A percentile compares a stretch with the other conserved stretches of the same genome.
These are phyloP conservation scores for Globisporangium acanthophoron DNA, from an alignment of 352 stramenopile species.

Conservation along the genomic window DNA sequence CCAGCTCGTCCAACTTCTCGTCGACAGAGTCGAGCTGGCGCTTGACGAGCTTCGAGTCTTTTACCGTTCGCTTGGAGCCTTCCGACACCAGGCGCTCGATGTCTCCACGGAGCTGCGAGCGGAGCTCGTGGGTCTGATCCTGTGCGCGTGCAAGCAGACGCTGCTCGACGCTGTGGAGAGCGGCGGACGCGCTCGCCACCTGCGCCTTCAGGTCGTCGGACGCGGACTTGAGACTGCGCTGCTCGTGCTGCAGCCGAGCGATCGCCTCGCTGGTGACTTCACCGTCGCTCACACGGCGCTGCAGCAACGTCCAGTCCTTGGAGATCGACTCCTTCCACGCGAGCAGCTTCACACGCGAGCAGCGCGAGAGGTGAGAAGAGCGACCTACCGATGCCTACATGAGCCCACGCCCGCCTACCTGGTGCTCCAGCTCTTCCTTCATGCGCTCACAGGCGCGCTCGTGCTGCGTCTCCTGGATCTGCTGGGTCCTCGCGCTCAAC, in stretches of 20 bases:
- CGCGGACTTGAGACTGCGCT: background rate
- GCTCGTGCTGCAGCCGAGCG: background rate
- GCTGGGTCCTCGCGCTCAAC: background rate
- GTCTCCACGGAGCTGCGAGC: background rate
- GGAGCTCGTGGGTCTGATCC: slow-evolving; percentile 6
- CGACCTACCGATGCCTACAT: background rate
- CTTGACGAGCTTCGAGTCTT: slow-evolving; percentile 13
- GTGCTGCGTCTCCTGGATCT: slow-evolving; percentile 1
- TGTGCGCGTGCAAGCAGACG: slow-evolving; percentile 11
- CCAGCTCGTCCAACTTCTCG: slow-evolving; percentile 44
- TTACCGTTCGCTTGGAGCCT: background rate
- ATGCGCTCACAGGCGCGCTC: background rate
- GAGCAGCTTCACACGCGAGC: background rate
- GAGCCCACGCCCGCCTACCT: background rate
- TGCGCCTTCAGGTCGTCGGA: slow-evolving; percentile 10
- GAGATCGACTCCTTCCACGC: slow-evolving; percentile 11
- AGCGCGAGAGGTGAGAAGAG: background rate
- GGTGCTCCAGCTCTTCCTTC: slow-evolving; percentile 9
- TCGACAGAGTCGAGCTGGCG: slow-evolving; percentile 21
- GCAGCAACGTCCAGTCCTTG: slow-evolving; percentile 5
- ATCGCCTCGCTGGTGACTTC: slow-evolving; percentile 1
- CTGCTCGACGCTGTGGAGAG: slow-evolving; percentile 3
- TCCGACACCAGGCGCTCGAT: background rate
- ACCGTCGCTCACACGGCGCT: background rate
- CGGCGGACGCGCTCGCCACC: slow-evolving; percentile 1